Percentiles rank a stretch among this genome's conserved stretches.
These are phyloP conservation scores for Strobilomyces confusus DNA, from an alignment of 768 basidiomycete species.

Conservation along the genomic window DNA sequence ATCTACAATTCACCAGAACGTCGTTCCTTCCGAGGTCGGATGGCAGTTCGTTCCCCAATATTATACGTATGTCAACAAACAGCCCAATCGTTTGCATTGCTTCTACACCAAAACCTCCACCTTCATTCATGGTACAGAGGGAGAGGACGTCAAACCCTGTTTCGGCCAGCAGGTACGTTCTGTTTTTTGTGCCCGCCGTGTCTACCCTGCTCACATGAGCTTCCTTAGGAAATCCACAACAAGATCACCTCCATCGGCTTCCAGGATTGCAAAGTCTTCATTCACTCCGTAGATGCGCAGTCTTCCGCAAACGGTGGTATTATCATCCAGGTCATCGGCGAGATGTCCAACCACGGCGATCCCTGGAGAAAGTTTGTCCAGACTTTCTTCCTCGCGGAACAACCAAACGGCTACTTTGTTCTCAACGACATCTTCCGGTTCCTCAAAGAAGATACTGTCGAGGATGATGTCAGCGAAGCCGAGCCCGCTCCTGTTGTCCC, in stretches of 20 bases:
- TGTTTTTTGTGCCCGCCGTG: slow-evolving; percentile 22
- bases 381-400: slow-evolving; percentile 99
- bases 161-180: slow-evolving; percentile 80
- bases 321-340: slow-evolving; percentile 98
- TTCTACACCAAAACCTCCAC: slow-evolving; percentile 99
- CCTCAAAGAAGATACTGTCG: slow-evolving; percentile 91
- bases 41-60: slow-evolving; percentile 99
- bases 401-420: slow-evolving; percentile 98
- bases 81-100: slow-evolving; percentile 93
- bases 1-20: slow-evolving; percentile 52
- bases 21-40: slow-evolving; percentile 92
- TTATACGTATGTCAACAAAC: slow-evolving; percentile 98
- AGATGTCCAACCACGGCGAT: slow-evolving; percentile 91
- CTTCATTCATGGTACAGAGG: slow-evolving; percentile 96
- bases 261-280: slow-evolving; percentile 97
- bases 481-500: slow-evolving; percentile 34
- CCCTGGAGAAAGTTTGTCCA: slow-evolving; percentile 99
- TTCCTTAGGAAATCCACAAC: slow-evolving; percentile 86
- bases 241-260: slow-evolving; percentile 93
- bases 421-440: slow-evolving; percentile 99
- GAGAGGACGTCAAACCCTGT: slow-evolving; percentile 87
- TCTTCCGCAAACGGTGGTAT: slow-evolving; percentile 93
- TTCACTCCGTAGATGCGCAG: slow-evolving; percentile 97
- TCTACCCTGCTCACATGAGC: slow-evolving; percentile 2
- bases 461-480: slow-evolving; percentile 63